phyloP scores from a whole-genome alignment of 192 early-diverging fungal species.

The Gamsiella multidivaricata region DNA sequence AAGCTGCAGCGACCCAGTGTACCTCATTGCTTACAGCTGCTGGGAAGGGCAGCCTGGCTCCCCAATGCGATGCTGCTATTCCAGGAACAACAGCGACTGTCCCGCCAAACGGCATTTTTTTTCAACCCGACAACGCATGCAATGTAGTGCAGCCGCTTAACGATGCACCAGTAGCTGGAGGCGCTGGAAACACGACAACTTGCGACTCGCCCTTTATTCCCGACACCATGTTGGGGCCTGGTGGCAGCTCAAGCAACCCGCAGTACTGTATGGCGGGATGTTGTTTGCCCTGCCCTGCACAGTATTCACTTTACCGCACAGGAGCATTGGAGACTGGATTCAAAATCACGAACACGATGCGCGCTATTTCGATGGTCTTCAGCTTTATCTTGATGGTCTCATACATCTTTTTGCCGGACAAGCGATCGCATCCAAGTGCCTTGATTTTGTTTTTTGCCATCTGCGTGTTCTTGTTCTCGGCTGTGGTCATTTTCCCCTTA shows the following conservation, averaged over 20 bases:
- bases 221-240: conserved; percentile 19
- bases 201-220: conserved; percentile 53
- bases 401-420: conserved; percentile 61
- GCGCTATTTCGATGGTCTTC: conserved; percentile 55
- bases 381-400: conserved; percentile 58
- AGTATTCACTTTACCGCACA: conserved; percentile 57
- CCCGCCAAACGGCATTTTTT: conserved; percentile 14
- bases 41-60: conserved; percentile 6
- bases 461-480: conserved; percentile 61
- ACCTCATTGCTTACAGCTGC: background rate
- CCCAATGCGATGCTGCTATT: conserved; percentile 18
- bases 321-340: conserved; percentile 54
- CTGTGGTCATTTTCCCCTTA: conserved; percentile 58
- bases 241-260: conserved; percentile 17
- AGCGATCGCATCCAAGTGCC: conserved; percentile 61
- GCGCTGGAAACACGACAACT: conserved; percentile 13
- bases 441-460: conserved; percentile 59
- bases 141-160: conserved; percentile 5
- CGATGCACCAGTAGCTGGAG: background rate
- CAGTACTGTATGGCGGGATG: conserved; percentile 55
- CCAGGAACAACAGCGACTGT: background rate
- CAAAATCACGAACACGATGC: conserved; percentile 56
- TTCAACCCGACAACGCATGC: conserved; percentile 20
- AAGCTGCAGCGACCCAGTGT: conserved; percentile 10
- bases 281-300: conserved; percentile 64